Conservation (phyloP, 2,329 filamentous ascomycete genomes). For the Stachybotrys chartarum region DNA sequence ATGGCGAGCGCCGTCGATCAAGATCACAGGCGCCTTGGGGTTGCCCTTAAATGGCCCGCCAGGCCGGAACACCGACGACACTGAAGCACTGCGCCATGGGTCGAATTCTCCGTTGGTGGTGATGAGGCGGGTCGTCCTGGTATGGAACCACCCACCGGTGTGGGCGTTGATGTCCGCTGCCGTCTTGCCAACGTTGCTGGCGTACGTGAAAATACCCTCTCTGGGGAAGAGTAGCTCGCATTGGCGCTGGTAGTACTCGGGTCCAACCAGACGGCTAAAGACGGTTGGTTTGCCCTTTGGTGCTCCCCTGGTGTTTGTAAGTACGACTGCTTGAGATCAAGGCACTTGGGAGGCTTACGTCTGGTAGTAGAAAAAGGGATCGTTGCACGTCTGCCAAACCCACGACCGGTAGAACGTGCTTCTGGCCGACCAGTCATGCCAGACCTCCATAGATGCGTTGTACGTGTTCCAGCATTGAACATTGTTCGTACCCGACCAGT, state of each 20-base stretch:
- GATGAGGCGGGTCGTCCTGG: conserved; percentile 44
- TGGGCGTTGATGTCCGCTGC: conserved; percentile 40
- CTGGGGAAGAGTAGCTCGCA: conserved; percentile 49
- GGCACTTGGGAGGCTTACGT: conserved; percentile 5
- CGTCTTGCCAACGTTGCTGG: conserved; percentile 35
- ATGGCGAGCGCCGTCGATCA: conserved; percentile 48
- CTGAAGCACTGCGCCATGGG: conserved; percentile 49
- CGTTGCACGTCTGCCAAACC: conserved; percentile 57
- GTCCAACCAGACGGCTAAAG: conserved; percentile 41
- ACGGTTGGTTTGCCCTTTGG: conserved; percentile 36
- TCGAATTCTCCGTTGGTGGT: conserved; percentile 54
- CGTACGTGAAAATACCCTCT: conserved; percentile 41
- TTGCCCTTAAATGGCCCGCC: conserved; percentile 45
- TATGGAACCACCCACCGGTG: conserved; percentile 49
- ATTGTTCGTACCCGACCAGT: conserved; percentile 7
- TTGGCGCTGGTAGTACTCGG: conserved; percentile 47
- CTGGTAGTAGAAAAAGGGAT: conserved; percentile 30
- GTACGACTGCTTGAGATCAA: conserved; percentile 19
- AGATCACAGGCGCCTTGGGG: conserved; percentile 36
- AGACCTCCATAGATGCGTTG: conserved; percentile 40
- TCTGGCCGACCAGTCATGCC: conserved; percentile 36
- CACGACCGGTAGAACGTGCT: conserved; percentile 46
- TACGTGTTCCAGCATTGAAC: conserved; percentile 43
- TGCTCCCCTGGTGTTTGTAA: conserved; percentile 28
- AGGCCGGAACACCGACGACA: conserved; percentile 45